Base-by-base conservation (phyloP, 2,329 filamentous ascomycete species). In the Sporothrix mexicana region DNA sequence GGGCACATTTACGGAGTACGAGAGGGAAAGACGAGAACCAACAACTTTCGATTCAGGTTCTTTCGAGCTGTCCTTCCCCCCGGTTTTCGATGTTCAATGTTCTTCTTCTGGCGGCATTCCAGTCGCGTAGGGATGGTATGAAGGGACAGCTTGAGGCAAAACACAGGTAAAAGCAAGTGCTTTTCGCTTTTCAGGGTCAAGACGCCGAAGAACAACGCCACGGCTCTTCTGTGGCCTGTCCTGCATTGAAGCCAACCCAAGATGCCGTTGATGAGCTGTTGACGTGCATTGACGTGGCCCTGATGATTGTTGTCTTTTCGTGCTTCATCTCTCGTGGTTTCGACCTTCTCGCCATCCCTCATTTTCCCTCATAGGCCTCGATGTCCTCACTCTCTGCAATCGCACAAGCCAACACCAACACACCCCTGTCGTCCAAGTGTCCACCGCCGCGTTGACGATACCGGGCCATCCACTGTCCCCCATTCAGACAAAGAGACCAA, bases 61-160 rank as follows among this genome's bases (percentile, higher is more conserved):
- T 17, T 20, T 20, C 55, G 23, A 23, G 4, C 57, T 61, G n/a
- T 13, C 9, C 20, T 67, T 13, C 45, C 62, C 62, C 62, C 51
- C 61, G 41, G n/a, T n/a, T n/a, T n/a, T n/a, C n/a, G n/a, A n/a
- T n/a, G n/a, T n/a, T n/a, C n/a, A n/a, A n/a, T n/a, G n/a, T n/a
- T n/a, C n/a, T n/a, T n/a, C 3, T 41, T 12, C 12, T 62, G 61
- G 25, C 15, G 13, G 45, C 68, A 70, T 70, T 70, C 68, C 68
- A 70, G 68, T 59, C 68, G 53, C 68, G 68, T 61, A 7, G 10
- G 15, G 13, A 12, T 47, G 68, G 68, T 17, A 70, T 70, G 68
- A 70, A 70, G 68, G 68, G 68, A 59, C 51, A 23, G 17, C 41
- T 45, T 41, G 41, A n/a, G 25, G 61, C n/a, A 66, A 66, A 66